Evolutionary conservation across 139 green algal genomes (phyloP).

Genomic region (Haematococcus sp.): DNA sequence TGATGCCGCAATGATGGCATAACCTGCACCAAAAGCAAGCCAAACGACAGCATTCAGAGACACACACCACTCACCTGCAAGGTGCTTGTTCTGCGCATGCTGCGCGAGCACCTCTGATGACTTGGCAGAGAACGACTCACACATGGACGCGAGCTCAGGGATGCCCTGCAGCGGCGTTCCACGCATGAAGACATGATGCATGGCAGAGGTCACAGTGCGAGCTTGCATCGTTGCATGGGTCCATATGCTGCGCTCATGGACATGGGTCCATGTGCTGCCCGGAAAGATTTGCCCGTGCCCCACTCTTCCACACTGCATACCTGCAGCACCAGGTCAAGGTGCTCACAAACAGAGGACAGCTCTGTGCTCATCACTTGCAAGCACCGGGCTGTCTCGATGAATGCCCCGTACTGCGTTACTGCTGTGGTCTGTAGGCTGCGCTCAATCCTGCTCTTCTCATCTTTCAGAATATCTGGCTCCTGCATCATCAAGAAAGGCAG

Average conservation of each 20-base stretch:
- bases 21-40: no score
- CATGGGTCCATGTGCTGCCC: not conserved
- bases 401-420: slow-evolving; percentile 47
- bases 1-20: no score
- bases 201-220: no score
- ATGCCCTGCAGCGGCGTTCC: slow-evolving; percentile 36
- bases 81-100: slow-evolving; percentile 65
- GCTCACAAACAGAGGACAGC: slow-evolving; percentile 31
- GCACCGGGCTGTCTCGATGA: slow-evolving; percentile 46
- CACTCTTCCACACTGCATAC: not conserved
- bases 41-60: no score
- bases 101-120: slow-evolving; percentile 44
- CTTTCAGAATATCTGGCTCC: slow-evolving; percentile 87
- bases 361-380: slow-evolving; percentile 42
- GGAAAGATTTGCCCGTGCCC: no score
- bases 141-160: slow-evolving; percentile 58
- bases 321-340: slow-evolving; percentile 43
- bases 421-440: slow-evolving; percentile 49
- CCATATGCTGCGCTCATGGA: not conserved
- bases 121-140: slow-evolving; percentile 59
- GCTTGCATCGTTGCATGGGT: not conserved
- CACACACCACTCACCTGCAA: slow-evolving; percentile 54
- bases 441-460: slow-evolving; percentile 76
- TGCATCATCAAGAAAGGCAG: slow-evolving; percentile 5
- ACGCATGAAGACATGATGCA: no score